phyloP scores from a whole-genome alignment of 495 filamentous ascomycete species.

The Podospora australis region DNA sequence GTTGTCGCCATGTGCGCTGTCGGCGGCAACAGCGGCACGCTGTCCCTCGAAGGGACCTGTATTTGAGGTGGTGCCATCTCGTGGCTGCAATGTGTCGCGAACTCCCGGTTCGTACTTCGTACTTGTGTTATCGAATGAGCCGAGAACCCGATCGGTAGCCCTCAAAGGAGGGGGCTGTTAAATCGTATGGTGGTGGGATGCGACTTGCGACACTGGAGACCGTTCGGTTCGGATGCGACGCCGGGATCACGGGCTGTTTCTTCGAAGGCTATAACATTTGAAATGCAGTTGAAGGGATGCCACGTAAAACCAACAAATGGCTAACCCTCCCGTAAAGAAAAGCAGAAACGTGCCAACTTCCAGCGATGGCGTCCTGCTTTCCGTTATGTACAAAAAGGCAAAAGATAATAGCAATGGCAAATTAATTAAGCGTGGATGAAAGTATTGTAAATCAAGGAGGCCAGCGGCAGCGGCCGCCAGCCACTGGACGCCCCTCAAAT shows the following conservation, averaged over 20 bases:
- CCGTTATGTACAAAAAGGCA: conserved; percentile 1
- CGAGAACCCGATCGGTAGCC: too few species aligned
- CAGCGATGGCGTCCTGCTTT: conserved; percentile 17
- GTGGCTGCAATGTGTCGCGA: too few species aligned
- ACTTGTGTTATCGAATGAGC: too few species aligned
- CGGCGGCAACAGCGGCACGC: conserved; percentile 25
- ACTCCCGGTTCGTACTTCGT: too few species aligned
- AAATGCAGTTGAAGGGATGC: conserved; percentile 1
- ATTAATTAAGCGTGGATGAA: not conserved
- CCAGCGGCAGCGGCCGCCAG: too few species aligned
- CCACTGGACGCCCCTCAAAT: not conserved
- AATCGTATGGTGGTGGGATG: not conserved
- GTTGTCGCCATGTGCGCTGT: conserved; percentile 76
- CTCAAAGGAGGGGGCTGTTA: too few species aligned
- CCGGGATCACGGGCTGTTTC: not conserved
- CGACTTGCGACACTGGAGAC: conserved; percentile 1
- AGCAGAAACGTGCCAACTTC: conserved; percentile 16
- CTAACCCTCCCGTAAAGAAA: not conserved
- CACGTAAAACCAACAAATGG: not conserved
- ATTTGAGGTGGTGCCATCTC: conserved; percentile 45
- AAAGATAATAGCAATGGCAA: not conserved
- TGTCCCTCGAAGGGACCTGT: conserved; percentile 37
- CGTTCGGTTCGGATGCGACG: conserved; percentile 6
- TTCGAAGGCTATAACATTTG: conserved; percentile 10
- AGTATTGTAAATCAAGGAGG: too few species aligned